Conservation (phyloP, 1,139 yeast species). For the Geotrichum australiense region DNA sequence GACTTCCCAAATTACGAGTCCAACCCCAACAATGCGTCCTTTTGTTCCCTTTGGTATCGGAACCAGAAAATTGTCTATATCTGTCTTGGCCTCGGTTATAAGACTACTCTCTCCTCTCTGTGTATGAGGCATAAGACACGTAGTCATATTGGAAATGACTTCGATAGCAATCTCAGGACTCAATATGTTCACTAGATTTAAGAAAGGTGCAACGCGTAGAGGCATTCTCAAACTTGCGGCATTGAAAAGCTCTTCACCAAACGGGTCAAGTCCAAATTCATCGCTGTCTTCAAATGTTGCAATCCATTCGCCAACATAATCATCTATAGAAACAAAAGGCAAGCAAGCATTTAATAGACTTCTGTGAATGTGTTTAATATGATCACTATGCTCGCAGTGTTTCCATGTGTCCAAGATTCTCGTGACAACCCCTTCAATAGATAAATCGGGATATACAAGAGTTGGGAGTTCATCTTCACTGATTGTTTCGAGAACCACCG, state of each 20-base stretch:
- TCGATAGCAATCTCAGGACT: neutral
- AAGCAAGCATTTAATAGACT: neutral
- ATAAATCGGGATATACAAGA: neutral
- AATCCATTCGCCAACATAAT: neutral
- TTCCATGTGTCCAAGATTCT: neutral
- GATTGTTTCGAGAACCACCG: neutral
- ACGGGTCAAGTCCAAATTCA: neutral
- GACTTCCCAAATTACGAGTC: neutral
- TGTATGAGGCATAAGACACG: neutral
- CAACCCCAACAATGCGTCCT: neutral
- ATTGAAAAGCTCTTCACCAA: constrained; percentile 1
- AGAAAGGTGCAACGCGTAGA: neutral
- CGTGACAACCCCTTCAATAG: neutral
- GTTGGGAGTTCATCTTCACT: neutral
- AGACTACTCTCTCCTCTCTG: neutral
- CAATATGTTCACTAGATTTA: neutral
- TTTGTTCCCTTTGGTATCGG: constrained; percentile 1
- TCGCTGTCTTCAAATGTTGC: neutral
- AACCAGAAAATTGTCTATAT: neutral
- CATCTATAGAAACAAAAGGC: constrained; percentile 3
- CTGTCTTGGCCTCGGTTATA: neutral
- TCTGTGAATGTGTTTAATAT: neutral
- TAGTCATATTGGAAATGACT: neutral
- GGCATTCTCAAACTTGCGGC: constrained; percentile 1
- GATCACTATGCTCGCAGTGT: too few relatives aligned